A percentile compares a stretch with the other conserved stretches of the same genome.
These are phyloP conservation scores for Ganoderma sp. DNA, from an alignment of 1,284 basidiomycete species.

Conservation along the genomic window DNA sequence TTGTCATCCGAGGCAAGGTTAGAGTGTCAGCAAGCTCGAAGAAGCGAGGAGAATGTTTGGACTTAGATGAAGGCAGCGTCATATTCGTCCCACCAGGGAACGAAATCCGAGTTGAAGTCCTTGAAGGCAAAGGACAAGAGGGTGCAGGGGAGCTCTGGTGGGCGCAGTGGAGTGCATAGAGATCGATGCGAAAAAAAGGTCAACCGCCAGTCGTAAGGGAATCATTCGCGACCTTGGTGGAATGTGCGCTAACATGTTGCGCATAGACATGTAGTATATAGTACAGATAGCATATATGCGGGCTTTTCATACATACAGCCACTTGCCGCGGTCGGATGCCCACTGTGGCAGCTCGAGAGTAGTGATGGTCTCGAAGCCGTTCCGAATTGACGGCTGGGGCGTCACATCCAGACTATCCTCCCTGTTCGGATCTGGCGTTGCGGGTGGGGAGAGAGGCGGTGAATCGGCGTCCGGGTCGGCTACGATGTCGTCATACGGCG, in stretches of 20 bases:
- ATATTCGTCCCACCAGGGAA: constrained; percentile 80
- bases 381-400: constrained; percentile 24
- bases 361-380: constrained; percentile 26
- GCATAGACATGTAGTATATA: constrained; percentile 3
- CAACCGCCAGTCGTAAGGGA: not conserved
- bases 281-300: not conserved
- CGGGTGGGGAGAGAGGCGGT: constrained; percentile 56
- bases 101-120: constrained; percentile 54
- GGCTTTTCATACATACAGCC: constrained; percentile 28
- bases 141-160: constrained; percentile 45
- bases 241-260: not conserved
- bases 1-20: constrained; percentile 73
- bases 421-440: constrained; percentile 43
- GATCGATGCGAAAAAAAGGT: not conserved
- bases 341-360: constrained; percentile 25
- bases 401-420: constrained; percentile 11
- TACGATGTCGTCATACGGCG: constrained; percentile 55
- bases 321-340: constrained; percentile 30
- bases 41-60: constrained; percentile 48
- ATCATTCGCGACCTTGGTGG: not conserved
- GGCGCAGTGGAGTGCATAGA: constrained; percentile 27
- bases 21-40: constrained; percentile 35
- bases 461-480: constrained; percentile 22
- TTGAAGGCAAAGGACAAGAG: constrained; percentile 38
- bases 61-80: constrained; percentile 74